Evolutionary conservation across 108 stramenopile species (phyloP), one percentile per base, ranked within the genome.

Genomic region (Cyclotella cryptica): DNA sequence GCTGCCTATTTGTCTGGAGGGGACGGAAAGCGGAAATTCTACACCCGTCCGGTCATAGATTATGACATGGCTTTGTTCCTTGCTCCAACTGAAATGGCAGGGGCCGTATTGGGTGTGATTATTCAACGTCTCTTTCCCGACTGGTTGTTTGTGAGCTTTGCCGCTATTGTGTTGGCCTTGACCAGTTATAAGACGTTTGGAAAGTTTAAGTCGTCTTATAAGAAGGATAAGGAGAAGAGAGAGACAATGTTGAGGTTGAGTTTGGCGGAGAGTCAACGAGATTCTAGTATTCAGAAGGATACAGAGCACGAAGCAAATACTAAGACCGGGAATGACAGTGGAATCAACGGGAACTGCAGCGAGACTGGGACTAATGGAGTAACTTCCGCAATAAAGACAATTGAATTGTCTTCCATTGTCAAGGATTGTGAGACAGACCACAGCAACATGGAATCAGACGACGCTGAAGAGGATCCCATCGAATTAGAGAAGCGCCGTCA

Each of bases 21-120:
- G n/a, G 81, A 77, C 40, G 77, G 77, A 5, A 70, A 70, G 53
- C 67, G 70, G 13, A 76, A 77, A 57, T 86, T 74, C 47, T 88
- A 86, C 71, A 86, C 84, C 8, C 86, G 90, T 19, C 90, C 90
- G n/a, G 69, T 91, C 43, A 88, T 91, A 52, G 86, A 91, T 63
- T 91, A 77, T 69, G 84, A 91, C 75, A 86, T 91, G 86, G 87
- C 85, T 6, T 51, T 91, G 27, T 88, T 89, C 64, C 64, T 89
- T 66, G 85, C 84, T 28, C 90, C 90, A 24, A 88, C 89, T 86
- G 81, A 88, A 75, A 89, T 91, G 87, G 90, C 90, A 1, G 90
- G 90, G 51, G 88, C 90, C 54, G 86, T 91, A 8, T 44, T 91
- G 49, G 90, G 90, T 63, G 86, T 87, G 6, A 39, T 88, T 24